Percentiles rank a stretch among this genome's conserved stretches.
Conservation (phyloP, 169 alveolate species). For the Cytauxzoon felis region DNA sequence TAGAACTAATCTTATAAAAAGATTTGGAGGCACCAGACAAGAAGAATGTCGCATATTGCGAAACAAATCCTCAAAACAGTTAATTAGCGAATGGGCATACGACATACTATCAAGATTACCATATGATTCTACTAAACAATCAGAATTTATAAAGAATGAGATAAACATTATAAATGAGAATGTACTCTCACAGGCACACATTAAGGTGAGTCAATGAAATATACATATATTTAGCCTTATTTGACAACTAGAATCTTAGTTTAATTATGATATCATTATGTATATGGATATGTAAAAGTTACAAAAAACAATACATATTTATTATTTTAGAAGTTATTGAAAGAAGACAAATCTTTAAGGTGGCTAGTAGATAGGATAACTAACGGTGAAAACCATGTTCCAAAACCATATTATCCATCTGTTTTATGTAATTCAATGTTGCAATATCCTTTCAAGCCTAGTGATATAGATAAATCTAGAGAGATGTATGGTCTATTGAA, state of each 20-base stretch:
- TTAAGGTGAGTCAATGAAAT: constrained; percentile 6
- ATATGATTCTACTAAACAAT: constrained; percentile 6
- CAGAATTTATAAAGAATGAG: constrained; percentile 27
- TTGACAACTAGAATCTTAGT: no score
- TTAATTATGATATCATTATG: no score
- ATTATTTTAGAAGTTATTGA: constrained; percentile 18
- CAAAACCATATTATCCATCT: constrained; percentile 61
- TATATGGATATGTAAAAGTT: no score
- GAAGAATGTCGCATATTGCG: constrained; percentile 52
- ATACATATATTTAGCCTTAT: not conserved
- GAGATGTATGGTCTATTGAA: constrained; percentile 53
- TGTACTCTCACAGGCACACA: constrained; percentile 18
- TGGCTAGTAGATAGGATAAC: constrained; percentile 53
- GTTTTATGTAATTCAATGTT: constrained; percentile 35
- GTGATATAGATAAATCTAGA: constrained; percentile 53
- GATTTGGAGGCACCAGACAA: constrained; percentile 62
- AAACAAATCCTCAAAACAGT: constrained; percentile 20
- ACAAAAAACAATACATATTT: no score
- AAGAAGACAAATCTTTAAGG: constrained; percentile 6
- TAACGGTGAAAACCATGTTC: constrained; percentile 30
- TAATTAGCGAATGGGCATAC: constrained; percentile 52
- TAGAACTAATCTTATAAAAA: constrained; percentile 20
- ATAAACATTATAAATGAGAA: constrained; percentile 12
- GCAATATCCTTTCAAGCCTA: constrained; percentile 54
- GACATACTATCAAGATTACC: constrained; percentile 41